Evolutionary conservation across 208 protist genomes (phyloP).

Genomic region (Crithidia sp.): DNA sequence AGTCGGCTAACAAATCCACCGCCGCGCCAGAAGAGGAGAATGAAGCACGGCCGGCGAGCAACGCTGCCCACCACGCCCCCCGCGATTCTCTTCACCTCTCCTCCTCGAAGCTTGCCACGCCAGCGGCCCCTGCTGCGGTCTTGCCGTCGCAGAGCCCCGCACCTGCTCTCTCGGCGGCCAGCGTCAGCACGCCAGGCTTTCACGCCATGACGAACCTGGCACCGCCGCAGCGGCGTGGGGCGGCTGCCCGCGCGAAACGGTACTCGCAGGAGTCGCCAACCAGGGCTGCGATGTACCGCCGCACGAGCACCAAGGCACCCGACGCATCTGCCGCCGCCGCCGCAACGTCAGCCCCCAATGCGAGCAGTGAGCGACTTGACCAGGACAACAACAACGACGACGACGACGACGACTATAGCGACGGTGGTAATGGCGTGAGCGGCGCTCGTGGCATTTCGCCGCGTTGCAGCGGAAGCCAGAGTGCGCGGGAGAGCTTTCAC

Average conservation of each 20-base stretch:
- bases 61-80: background rate
- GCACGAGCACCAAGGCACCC: conserved; percentile 7
- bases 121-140: no score
- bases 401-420: no score
- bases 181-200: conserved; percentile 3
- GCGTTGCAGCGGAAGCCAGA: background rate
- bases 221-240: background rate
- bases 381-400: background rate
- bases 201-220: background rate
- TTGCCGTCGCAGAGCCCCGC: background rate
- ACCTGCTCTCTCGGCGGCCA: background rate
- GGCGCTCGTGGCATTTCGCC: background rate
- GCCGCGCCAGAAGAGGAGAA: background rate
- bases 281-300: background rate
- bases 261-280: background rate
- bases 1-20: no score
- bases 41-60: background rate
- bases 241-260: background rate
- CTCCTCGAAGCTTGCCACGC: background rate
- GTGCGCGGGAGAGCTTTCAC: background rate
- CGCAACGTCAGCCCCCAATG: background rate
- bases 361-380: no score
- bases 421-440: background rate
- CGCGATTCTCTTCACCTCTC: background rate
- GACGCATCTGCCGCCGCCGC: background rate